Base-by-base conservation (phyloP, 2,329 filamentous ascomycete genomes). In the Hypoxylon sp. region DNA sequence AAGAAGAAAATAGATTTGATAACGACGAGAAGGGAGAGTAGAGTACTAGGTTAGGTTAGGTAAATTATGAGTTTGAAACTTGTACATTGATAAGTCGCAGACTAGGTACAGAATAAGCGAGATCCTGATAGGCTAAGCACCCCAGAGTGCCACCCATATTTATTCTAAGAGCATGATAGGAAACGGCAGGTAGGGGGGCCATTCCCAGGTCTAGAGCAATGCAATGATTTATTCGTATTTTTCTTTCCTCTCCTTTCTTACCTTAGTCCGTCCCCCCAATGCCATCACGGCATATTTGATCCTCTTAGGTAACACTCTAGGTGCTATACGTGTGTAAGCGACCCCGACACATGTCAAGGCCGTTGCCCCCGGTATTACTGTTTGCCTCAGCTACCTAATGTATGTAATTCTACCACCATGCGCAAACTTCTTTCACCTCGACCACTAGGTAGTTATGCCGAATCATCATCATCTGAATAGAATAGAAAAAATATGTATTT, bases 11-110 rank as follows among this genome's bases (percentile, higher is more conserved):
- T 19, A 11, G 17, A 7, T 19, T 20, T 13, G n/a, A 10, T 4
- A 5, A n/a, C n/a, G 37, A 41, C n/a, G 37, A 43, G 47, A 50
- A 41, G 58, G 55, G 54, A 50, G 28, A 37, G 26, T 34, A n/a
- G n/a, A n/a, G n/a, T n/a, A n/a, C n/a, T n/a, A n/a, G n/a, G n/a
- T n/a, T n/a, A n/a, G n/a, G n/a, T n/a, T n/a, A n/a, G n/a, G n/a
- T n/a, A 34, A 55, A 54, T 50, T 50, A 54, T 24, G 41, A 56
- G 51, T 66, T 63, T 66, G 64, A 64, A 67, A 67, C 64, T 49
- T 65, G 39, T 30, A 55, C 46, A 41, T 61, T 43, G 57, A 67
- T 67, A 67, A 67, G 61, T 60, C 57, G 37, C 26, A 53, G 37
- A 61, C 50, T 60, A 67, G 61, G 58, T 54, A 17, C 26, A 53